phyloP scores from a whole-genome alignment of 2,329 filamentous ascomycete genomes.

The Biscogniauxia marginata region DNA sequence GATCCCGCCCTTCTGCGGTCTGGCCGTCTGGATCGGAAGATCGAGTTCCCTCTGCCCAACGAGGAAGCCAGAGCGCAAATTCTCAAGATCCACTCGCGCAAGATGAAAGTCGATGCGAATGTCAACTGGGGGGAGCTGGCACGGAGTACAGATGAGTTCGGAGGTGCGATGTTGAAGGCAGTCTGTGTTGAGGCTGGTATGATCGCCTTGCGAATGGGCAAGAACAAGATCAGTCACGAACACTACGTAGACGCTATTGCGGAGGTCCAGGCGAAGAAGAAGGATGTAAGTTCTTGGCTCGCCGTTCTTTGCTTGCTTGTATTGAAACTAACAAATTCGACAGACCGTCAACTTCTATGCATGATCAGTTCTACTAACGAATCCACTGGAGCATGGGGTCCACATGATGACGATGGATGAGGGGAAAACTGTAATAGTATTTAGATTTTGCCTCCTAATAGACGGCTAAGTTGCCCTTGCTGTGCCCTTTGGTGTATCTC shows the following conservation, averaged over 20 bases:
- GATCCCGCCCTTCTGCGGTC: conserved; percentile 90
- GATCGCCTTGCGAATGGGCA: conserved; percentile 92
- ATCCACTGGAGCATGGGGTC: conserved; percentile 16
- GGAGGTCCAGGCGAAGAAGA: conserved; percentile 95
- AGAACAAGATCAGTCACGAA: conserved; percentile 96
- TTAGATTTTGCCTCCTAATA: conserved; percentile 10
- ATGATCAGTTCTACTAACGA: conserved; percentile 24
- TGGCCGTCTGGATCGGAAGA: conserved; percentile 91
- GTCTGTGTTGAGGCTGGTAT: conserved; percentile 99
- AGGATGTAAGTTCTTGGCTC: conserved; percentile 60
- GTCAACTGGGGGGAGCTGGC: conserved; percentile 97
- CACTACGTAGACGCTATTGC: conserved; percentile 98
- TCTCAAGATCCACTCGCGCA: conserved; percentile 92
- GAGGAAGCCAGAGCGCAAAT: conserved; percentile 98
- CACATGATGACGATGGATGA: conserved; percentile 21
- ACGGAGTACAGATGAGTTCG: conserved; percentile 96
- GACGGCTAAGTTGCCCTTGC: not conserved
- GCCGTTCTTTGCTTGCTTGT: not conserved
- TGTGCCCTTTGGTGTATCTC: not conserved
- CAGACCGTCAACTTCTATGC: conserved; percentile 55
- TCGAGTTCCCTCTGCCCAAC: conserved; percentile 96
- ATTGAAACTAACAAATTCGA: conserved; percentile 24
- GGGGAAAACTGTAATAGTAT: conserved; percentile 26
- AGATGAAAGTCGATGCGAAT: conserved; percentile 92
- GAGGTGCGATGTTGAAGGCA: conserved; percentile 95